A percentile compares a stretch with the other conserved stretches of the same genome.
Evolutionary conservation across 257 asterid species (phyloP).

Genomic region (Solanum virginianum): DNA sequence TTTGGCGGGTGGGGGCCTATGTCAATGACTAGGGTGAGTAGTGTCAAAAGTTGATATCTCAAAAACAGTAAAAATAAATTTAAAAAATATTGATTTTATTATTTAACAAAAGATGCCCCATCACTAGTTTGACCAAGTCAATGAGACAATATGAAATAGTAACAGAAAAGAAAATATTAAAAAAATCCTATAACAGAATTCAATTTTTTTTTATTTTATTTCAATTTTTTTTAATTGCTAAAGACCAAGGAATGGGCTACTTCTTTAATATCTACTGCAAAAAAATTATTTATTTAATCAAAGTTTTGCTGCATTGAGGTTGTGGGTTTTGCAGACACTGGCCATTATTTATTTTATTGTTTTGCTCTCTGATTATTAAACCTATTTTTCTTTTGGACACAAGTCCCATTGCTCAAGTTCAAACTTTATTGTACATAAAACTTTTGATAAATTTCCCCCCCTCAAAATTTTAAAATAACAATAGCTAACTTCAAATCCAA

Average conservation of each 20-base stretch:
- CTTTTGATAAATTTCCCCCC: background rate
- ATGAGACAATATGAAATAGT: background rate
- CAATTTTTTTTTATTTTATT: background rate
- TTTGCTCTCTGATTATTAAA: background rate
- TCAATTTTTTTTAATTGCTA: slow-evolving; percentile 4
- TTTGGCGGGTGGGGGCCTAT: background rate
- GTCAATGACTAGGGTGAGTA: slow-evolving; percentile 7
- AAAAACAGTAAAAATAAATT: slow-evolving; percentile 1
- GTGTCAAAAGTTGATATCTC: slow-evolving; percentile 18
- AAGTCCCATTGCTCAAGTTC: background rate
- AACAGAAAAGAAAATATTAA: background rate
- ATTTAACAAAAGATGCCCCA: background rate
- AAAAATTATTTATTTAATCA: slow-evolving; percentile 12
- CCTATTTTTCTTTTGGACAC: background rate
- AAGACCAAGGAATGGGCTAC: slow-evolving; percentile 36
- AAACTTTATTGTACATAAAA: background rate
- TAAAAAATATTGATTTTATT: background rate
- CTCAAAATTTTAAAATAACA: background rate
- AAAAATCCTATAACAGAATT: background rate
- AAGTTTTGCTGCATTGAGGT: slow-evolving; percentile 12
- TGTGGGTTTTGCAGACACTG: background rate
- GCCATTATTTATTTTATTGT: background rate
- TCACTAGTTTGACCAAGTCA: slow-evolving; percentile 16
- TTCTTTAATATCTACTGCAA: slow-evolving; percentile 11
- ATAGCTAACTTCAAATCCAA: background rate